These are phyloP conservation scores for Hypoxylon sp. DNA, from an alignment of 2,329 filamentous ascomycete genomes.

Conservation along the genomic window DNA sequence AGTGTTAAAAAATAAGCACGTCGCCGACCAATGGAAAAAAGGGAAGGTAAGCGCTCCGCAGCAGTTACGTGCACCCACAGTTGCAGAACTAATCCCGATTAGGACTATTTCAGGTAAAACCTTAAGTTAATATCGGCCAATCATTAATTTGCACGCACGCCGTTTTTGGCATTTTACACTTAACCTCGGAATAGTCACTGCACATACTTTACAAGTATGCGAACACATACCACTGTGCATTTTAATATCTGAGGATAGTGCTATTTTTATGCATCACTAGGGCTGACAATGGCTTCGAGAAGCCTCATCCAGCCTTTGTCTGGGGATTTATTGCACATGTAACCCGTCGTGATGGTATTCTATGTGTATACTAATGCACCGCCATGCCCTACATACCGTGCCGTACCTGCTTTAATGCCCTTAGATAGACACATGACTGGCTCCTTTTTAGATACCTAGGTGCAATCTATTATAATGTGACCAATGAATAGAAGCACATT, in stretches of 20 bases:
- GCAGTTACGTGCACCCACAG: constrained; percentile 10
- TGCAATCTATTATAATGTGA: neutral
- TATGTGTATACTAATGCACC: too few relatives aligned
- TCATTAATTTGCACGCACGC: constrained; percentile 46
- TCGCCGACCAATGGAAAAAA: constrained; percentile 39
- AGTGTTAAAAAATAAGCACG: constrained; percentile 30
- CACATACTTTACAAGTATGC: too few relatives aligned
- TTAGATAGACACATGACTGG: neutral
- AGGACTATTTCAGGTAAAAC: constrained; percentile 25
- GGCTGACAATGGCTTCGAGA: constrained; percentile 1
- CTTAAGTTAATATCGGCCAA: constrained; percentile 43
- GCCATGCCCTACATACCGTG: neutral
- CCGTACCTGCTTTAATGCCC: neutral
- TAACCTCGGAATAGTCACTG: neutral
- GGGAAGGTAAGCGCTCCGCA: constrained; percentile 12
- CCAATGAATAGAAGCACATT: neutral
- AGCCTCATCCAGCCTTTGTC: neutral
- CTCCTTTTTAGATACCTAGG: neutral
- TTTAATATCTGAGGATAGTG: constrained; percentile 6
- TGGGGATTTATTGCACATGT: neutral
- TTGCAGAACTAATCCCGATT: constrained; percentile 26
- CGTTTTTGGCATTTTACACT: constrained; percentile 9
- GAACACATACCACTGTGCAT: neutral
- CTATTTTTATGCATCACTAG: neutral
- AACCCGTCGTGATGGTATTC: neutral